phyloP scores from a whole-genome alignment of 164 flowering plant species.

The Nelumbo lutea region DNA sequence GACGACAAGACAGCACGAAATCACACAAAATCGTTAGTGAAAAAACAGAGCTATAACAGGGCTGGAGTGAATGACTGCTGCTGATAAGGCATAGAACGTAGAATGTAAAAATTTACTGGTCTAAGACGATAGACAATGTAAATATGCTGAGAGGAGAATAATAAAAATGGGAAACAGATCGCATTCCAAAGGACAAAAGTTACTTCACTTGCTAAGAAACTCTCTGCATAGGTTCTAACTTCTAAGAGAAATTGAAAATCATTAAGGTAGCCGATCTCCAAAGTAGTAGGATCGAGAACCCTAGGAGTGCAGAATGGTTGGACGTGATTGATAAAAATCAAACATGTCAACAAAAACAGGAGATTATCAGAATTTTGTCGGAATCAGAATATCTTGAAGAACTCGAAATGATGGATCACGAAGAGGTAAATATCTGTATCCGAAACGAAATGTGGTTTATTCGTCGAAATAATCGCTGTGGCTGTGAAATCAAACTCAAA shows the following conservation, averaged over 20 bases:
- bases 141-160: background rate
- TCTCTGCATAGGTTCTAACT: conserved; percentile 1
- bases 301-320: background rate
- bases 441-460: background rate
- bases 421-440: background rate
- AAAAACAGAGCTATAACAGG: too few relatives aligned
- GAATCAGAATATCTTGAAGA: conserved; percentile 6
- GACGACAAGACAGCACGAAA: background rate
- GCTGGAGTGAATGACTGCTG: too few relatives aligned
- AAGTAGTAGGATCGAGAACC: background rate
- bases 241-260: conserved; percentile 8
- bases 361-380: background rate
- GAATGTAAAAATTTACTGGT: background rate
- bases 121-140: background rate
- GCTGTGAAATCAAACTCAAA: too few relatives aligned
- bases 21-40: too few relatives aligned
- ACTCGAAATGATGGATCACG: conserved; percentile 3
- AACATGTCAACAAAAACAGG: background rate
- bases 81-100: too few relatives aligned
- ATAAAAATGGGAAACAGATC: background rate
- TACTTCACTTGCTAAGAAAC: conserved; percentile 14
- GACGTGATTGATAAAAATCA: background rate
- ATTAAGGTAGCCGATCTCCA: background rate
- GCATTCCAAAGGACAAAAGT: background rate
- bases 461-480: too few relatives aligned